A percentile compares a stretch with the other conserved stretches of the same genome.
phyloP scores from a whole-genome alignment of 108 stramenopile species.

The Nitzschia sp. region DNA sequence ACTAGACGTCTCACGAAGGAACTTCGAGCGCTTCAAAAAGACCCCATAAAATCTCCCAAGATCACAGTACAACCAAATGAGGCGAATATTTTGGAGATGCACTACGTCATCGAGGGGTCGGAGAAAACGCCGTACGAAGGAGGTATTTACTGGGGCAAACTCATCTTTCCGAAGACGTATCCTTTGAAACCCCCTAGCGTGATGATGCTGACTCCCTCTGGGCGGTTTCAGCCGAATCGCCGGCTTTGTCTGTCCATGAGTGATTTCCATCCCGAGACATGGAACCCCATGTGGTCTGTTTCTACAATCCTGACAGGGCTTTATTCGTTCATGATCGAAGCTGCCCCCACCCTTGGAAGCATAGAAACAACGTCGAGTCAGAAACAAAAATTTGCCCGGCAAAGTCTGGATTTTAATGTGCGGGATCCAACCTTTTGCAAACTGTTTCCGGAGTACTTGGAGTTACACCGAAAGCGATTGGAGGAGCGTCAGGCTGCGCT shows the following conservation, averaged over 20 bases:
- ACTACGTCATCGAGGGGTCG: constrained; percentile 94
- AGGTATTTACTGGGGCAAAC: constrained; percentile 79
- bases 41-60: constrained; percentile 74
- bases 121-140: constrained; percentile 79
- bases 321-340: constrained; percentile 96
- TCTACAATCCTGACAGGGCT: constrained; percentile 94
- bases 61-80: constrained; percentile 76
- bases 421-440: constrained; percentile 64
- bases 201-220: constrained; percentile 92
- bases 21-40: constrained; percentile 69
- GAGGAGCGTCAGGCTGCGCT: constrained; percentile 36
- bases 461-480: constrained; percentile 59
- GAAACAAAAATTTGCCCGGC: constrained; percentile 74
- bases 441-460: constrained; percentile 83
- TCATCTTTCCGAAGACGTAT: constrained; percentile 88
- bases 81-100: constrained; percentile 90
- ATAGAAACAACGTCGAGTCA: constrained; percentile 75
- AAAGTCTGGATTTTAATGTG: constrained; percentile 87
- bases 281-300: constrained; percentile 97
- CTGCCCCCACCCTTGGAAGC: constrained; percentile 83
- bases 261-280: constrained; percentile 57
- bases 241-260: constrained; percentile 92
- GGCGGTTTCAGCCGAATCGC: constrained; percentile 85
- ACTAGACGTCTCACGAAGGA: constrained; percentile 81
- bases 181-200: constrained; percentile 96